Conservation (phyloP, 768 basidiomycete genomes). For the Hericium rajendrae region DNA sequence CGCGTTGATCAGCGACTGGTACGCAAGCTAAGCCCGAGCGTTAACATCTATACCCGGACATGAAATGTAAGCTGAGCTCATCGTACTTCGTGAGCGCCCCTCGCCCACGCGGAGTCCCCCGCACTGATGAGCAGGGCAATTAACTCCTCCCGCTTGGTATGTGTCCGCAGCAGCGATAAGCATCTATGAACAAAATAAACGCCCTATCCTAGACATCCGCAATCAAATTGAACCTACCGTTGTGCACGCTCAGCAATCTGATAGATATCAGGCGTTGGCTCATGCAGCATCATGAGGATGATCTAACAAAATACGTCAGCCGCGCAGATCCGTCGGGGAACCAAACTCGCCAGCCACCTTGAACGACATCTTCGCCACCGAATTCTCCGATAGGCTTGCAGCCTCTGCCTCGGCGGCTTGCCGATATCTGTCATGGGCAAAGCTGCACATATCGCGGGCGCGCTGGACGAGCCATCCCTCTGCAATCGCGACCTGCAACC, state of each 20-base stretch:
- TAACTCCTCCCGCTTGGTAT: constrained; percentile 51
- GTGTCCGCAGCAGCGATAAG: constrained; percentile 48
- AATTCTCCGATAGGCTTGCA: constrained; percentile 35
- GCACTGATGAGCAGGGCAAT: constrained; percentile 55
- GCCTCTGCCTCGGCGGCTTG: constrained; percentile 62
- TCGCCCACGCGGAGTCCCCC: constrained; percentile 59
- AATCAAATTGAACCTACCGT: constrained; percentile 26
- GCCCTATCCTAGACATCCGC: background rate
- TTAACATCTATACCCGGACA: background rate
- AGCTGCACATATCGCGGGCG: constrained; percentile 68
- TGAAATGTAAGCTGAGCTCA: background rate
- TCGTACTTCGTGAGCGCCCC: constrained; percentile 66
- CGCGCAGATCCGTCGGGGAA: background rate
- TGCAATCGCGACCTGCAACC: constrained; percentile 53
- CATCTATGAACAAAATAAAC: constrained; percentile 32
- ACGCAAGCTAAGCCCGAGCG: constrained; percentile 36
- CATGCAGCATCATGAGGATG: constrained; percentile 61
- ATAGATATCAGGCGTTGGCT: constrained; percentile 51
- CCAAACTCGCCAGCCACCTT: constrained; percentile 29
- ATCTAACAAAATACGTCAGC: constrained; percentile 32
- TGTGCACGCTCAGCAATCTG: constrained; percentile 64
- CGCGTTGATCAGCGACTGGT: constrained; percentile 53
- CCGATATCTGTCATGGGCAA: constrained; percentile 65
- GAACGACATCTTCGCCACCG: constrained; percentile 59
- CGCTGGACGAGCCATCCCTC: constrained; percentile 71